These are phyloP conservation scores for Turnera subulata DNA, from an alignment of 345 rosid species.

Conservation along the genomic window DNA sequence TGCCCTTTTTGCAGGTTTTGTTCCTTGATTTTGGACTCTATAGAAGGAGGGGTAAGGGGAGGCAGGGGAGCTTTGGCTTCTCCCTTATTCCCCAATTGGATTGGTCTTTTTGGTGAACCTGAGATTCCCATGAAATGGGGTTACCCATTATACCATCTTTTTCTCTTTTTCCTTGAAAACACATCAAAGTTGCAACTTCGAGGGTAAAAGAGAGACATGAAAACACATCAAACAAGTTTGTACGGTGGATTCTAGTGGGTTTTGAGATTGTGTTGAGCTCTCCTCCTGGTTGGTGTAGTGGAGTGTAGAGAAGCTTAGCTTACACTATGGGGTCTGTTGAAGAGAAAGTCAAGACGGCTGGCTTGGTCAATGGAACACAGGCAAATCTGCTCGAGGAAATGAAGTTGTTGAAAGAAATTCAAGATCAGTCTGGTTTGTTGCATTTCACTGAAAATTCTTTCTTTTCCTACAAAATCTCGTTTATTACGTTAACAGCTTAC, in stretches of 20 bases:
- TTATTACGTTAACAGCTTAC: background rate
- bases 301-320: background rate
- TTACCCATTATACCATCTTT: background rate
- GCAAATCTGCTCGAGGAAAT: slow-evolving; percentile 73
- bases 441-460: slow-evolving; percentile 1
- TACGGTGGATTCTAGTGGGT: background rate
- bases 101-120: slow-evolving; percentile 24
- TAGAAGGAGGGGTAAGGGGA: background rate
- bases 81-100: slow-evolving; percentile 20
- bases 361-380: slow-evolving; percentile 33
- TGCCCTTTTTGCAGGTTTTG: slow-evolving; percentile 50
- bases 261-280: slow-evolving; percentile 14
- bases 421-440: slow-evolving; percentile 78
- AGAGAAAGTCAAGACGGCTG: slow-evolving; percentile 57
- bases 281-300: slow-evolving; percentile 10
- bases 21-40: slow-evolving; percentile 52
- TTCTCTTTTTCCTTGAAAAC: background rate
- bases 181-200: too few species aligned
- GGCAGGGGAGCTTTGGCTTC: background rate
- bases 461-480: background rate
- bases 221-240: too few species aligned
- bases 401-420: slow-evolving; percentile 86
- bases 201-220: too few species aligned
- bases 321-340: slow-evolving; percentile 34
- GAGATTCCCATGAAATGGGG: slow-evolving; percentile 21